Percentiles rank a stretch among this genome's conserved stretches.
Conservation (phyloP, 108 stramenopile genomes). For the Fistulifera pelliculosa region DNA sequence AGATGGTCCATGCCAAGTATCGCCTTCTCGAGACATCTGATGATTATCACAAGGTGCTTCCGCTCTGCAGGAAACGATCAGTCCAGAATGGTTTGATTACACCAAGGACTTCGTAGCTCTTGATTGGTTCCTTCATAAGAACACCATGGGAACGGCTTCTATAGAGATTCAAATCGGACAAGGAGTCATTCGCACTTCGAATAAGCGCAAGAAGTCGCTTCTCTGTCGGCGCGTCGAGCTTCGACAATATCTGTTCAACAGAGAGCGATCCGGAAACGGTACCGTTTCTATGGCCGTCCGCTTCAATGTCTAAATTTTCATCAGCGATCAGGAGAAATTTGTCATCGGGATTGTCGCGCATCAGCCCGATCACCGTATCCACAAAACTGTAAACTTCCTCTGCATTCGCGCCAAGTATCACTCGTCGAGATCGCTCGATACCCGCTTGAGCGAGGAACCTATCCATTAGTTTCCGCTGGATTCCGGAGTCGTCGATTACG, state of each 20-base stretch:
- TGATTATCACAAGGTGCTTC: slow-evolving; percentile 41
- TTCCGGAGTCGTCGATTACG: slow-evolving; percentile 58
- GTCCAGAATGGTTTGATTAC: slow-evolving; percentile 33
- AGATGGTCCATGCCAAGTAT: not conserved
- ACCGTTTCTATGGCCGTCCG: slow-evolving; percentile 25
- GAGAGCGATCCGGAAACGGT: slow-evolving; percentile 33
- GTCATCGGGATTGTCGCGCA: slow-evolving; percentile 29
- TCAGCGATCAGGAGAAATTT: slow-evolving; percentile 42
- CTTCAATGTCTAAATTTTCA: slow-evolving; percentile 52
- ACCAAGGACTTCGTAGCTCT: slow-evolving; percentile 26
- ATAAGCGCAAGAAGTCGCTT: slow-evolving; percentile 23
- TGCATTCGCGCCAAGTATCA: slow-evolving; percentile 31
- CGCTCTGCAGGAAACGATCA: slow-evolving; percentile 18
- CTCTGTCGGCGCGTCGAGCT: slow-evolving; percentile 11
- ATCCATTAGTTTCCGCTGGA: slow-evolving; percentile 51
- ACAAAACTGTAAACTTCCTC: slow-evolving; percentile 41
- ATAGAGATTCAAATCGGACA: slow-evolving; percentile 30
- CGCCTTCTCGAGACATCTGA: slow-evolving; percentile 49
- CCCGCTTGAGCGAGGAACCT: slow-evolving; percentile 42
- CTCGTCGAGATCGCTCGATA: slow-evolving; percentile 14
- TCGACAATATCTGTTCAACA: slow-evolving; percentile 9
- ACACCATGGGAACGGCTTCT: slow-evolving; percentile 36
- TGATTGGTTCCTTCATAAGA: slow-evolving; percentile 41
- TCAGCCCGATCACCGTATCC: slow-evolving; percentile 22
- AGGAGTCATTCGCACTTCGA: slow-evolving; percentile 42